Evolutionary conservation across 352 stramenopile species (phyloP).

Genomic region (Phytophthora chlamydospora): DNA sequence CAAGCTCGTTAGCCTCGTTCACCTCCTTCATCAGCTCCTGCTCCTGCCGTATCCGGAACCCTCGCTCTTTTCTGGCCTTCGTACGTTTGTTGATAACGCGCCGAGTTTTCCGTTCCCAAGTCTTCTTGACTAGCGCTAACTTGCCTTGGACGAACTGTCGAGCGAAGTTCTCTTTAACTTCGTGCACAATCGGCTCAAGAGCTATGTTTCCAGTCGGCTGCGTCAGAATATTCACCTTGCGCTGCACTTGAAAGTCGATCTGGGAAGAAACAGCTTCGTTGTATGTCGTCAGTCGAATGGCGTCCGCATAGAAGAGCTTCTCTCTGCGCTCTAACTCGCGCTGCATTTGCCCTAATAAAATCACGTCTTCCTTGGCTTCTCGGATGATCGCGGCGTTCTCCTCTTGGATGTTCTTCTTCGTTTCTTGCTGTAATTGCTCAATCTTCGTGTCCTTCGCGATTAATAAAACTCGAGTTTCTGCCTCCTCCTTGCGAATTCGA

Average conservation of each 20-base stretch:
- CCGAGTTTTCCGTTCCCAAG: constrained; percentile 70
- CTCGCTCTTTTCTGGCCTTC: constrained; percentile 50
- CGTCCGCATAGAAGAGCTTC: constrained; percentile 56
- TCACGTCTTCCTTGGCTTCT: constrained; percentile 47
- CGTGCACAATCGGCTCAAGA: constrained; percentile 26
- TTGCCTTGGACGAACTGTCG: constrained; percentile 60
- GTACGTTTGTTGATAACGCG: constrained; percentile 51
- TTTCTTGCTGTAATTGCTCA: constrained; percentile 52
- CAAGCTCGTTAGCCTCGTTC: constrained; percentile 34
- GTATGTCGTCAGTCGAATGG: constrained; percentile 68
- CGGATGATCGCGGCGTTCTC: constrained; percentile 35
- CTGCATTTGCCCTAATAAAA: constrained; percentile 39
- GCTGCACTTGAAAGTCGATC: constrained; percentile 72
- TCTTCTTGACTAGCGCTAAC: constrained; percentile 68
- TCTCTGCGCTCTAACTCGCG: constrained; percentile 45
- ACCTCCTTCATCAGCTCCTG: constrained; percentile 48
- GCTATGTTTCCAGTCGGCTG: constrained; percentile 16
- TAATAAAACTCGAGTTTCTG: constrained; percentile 39
- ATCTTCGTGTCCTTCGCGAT: constrained; percentile 45
- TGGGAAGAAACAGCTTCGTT: constrained; percentile 68
- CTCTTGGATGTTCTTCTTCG: constrained; percentile 39
- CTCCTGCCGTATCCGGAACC: constrained; percentile 63
- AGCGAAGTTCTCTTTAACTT: constrained; percentile 63
- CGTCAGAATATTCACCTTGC: constrained; percentile 39
- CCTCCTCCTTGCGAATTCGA: constrained; percentile 41